Base-by-base conservation (phyloP, 192 early-diverging fungal species). In the Rhizophlyctis rosea region DNA sequence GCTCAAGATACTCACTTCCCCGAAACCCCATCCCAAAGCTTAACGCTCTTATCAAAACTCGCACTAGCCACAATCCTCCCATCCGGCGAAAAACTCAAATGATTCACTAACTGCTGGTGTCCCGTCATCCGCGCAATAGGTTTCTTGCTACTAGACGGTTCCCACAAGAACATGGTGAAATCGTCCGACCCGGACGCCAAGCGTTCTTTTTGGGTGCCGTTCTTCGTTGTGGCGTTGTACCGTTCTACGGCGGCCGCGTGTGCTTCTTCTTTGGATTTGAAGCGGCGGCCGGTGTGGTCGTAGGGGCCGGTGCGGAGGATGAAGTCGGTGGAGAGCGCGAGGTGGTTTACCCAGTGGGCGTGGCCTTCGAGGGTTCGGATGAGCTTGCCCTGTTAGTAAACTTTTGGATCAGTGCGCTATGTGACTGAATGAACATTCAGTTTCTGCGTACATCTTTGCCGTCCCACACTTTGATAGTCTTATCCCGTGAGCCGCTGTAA, bases 121-220 rank as follows among this genome's bases (percentile, higher is more conserved):
- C 93, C 96, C 1, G 87, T 90, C 82, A 95, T 79, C 21, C 92
- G 79, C 62, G 86, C 81, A 39, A 77, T 60, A 0, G 91, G 81
- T 73, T 98, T 95, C 67, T 88, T 93, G 67, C 79, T 51, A 18
- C 30, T 53, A 2, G 50, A 62, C 24, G 92, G 91, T 54, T 95
- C 91, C 96, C 96, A 99, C 62, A 98, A 76, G 64, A 91, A 92
- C 82, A 99, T 90, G 64, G 96, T 99, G 62, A 93, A 96, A 77
- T 99, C 96, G 72, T 98, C 95, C 16, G 93, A 95, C 21, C 94
- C 92, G 3, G 91, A 93, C 4, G 93, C 92, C 14, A 99, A 73
- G 24, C 91, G 73, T 67, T 95, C 96, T 16, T 80, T 24, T 79
- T 80, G 33, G 75, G 74, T 16, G 82, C 89, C 59, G 81, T 88